Evolutionary conservation across 1,284 basidiomycete species (phyloP).

Genomic region (Leccinum pachyderme): DNA sequence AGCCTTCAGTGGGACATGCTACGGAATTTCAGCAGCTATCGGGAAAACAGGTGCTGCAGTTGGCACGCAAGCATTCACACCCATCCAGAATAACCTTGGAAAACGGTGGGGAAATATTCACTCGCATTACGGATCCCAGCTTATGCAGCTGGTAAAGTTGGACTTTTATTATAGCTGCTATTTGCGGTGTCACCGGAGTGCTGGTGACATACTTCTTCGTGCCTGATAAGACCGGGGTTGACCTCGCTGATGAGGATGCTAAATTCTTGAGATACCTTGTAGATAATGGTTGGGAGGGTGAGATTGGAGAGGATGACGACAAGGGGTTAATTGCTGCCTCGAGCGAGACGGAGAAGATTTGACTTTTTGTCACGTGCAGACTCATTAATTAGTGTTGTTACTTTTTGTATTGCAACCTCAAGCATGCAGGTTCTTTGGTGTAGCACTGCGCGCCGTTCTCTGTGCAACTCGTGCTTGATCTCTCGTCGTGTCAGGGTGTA

Average conservation of each 20-base stretch:
- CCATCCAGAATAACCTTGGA: conserved; percentile 67
- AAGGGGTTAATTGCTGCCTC: conserved; percentile 31
- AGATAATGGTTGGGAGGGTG: conserved; percentile 66
- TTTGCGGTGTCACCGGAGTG: conserved; percentile 61
- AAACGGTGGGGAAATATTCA: conserved; percentile 43
- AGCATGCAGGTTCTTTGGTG: conserved; percentile 26
- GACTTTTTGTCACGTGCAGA: conserved; percentile 23
- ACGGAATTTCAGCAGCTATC: conserved; percentile 68
- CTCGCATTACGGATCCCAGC: neutral
- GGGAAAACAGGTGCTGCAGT: conserved; percentile 77
- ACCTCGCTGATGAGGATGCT: conserved; percentile 66
- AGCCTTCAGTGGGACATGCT: conserved; percentile 57
- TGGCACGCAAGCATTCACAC: conserved; percentile 76
- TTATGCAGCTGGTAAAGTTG: conserved; percentile 41
- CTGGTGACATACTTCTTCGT: conserved; percentile 69
- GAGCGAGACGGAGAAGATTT: conserved; percentile 13
- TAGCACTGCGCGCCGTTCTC: conserved; percentile 22
- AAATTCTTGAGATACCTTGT: conserved; percentile 60
- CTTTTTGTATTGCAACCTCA: neutral
- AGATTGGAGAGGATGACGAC: conserved; percentile 57
- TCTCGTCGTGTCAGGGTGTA: conserved; percentile 24
- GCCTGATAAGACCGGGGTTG: conserved; percentile 65
- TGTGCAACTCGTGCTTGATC: conserved; percentile 19
- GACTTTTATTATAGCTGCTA: conserved; percentile 74
- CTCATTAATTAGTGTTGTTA: neutral